Conservation (phyloP, 306 rosid genomes). For the Dalbergia cultrata region DNA sequence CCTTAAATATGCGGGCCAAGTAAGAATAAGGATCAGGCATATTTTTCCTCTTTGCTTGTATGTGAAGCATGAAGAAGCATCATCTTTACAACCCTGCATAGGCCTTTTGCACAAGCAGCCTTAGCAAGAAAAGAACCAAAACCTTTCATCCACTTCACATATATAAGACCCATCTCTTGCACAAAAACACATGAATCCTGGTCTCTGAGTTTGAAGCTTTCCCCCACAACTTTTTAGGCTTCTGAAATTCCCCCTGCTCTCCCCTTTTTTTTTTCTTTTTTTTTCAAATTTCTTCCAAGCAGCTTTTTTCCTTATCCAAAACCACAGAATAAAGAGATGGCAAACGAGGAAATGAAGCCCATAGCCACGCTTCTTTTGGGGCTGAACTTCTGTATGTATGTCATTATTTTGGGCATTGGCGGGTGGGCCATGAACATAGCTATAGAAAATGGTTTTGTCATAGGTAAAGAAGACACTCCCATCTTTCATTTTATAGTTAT, state of each 20-base stretch:
- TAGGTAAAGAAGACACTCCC: conserved; percentile 57
- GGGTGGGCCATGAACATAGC: conserved; percentile 97
- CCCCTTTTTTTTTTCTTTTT: neutral
- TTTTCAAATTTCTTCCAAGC: neutral
- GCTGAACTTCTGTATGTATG: conserved; percentile 95
- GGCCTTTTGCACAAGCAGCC: conserved; percentile 57
- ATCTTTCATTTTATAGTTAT: neutral
- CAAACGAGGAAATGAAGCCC: conserved; percentile 65
- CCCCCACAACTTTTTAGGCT: conserved; percentile 40
- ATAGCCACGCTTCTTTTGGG: conserved; percentile 75
- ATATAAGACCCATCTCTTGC: conserved; percentile 42
- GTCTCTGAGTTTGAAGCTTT: conserved; percentile 16
- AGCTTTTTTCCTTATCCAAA: conserved; percentile 20
- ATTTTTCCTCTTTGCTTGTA: conserved; percentile 71
- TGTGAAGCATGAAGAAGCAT: conserved; percentile 65
- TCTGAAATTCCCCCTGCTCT: conserved; percentile 38
- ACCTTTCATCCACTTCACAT: conserved; percentile 41
- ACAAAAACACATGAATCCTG: conserved; percentile 37
- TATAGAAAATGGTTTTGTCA: conserved; percentile 82
- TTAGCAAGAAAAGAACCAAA: conserved; percentile 90
- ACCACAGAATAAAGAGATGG: conserved; percentile 59
- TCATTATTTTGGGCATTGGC: conserved; percentile 79
- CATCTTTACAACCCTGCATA: conserved; percentile 75
- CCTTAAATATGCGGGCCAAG: conserved; percentile 61
- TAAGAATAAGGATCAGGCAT: conserved; percentile 65